These are phyloP conservation scores for Erodium texanum DNA, from an alignment of 441 rosid genomes.

Conservation along the genomic window DNA sequence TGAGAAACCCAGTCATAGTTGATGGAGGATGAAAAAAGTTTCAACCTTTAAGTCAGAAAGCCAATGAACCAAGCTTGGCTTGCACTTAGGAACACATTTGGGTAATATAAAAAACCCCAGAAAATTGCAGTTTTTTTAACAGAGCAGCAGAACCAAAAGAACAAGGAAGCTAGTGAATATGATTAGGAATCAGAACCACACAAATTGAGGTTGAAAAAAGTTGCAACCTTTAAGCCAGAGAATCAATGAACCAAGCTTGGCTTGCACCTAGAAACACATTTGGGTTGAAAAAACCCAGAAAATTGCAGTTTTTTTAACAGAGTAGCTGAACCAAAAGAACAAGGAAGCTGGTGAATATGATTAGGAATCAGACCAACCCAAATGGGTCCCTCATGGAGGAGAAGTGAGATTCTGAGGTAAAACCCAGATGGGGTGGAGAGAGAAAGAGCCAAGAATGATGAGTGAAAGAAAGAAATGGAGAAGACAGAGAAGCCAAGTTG, in stretches of 20 bases:
- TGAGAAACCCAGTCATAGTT: constrained; percentile 1
- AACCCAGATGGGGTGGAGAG: constrained; percentile 1
- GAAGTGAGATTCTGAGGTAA: background rate
- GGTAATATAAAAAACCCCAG: background rate
- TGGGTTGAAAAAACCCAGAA: background rate
- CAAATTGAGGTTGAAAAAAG: background rate
- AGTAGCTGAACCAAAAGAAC: background rate
- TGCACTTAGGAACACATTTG: background rate
- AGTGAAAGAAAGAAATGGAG: background rate
- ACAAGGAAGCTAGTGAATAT: background rate
- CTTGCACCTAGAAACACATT: background rate
- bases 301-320: no score
- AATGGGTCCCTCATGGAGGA: background rate
- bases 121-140: background rate
- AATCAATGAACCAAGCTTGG: background rate
- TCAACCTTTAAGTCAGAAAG: background rate
- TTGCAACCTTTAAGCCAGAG: background rate
- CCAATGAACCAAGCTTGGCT: background rate
- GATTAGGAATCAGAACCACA: background rate
- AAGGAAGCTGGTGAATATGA: background rate
- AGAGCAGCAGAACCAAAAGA: background rate
- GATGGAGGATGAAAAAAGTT: background rate
- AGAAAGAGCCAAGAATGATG: background rate
- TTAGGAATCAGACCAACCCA: background rate
- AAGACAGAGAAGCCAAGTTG: background rate